Base-by-base conservation (phyloP, 2,329 filamentous ascomycete species). In the Xylaria sp. region DNA sequence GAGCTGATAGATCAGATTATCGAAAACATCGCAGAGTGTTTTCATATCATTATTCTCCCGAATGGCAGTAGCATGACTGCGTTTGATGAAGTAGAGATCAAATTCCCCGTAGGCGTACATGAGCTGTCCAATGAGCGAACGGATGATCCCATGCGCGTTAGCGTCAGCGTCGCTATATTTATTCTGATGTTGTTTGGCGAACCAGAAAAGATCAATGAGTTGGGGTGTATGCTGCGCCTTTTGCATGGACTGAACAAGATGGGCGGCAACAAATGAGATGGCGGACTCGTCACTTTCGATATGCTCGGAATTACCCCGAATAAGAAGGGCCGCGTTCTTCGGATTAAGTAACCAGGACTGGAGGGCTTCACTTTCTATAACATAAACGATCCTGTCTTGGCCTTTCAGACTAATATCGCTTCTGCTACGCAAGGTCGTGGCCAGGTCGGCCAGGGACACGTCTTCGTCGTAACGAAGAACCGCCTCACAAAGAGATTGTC, bases 241-340 rank as follows among this genome's bases (percentile, higher is more conserved):
- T 46, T 46, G 51, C 12, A 52, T 60, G 33, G 61, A 60, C 31
- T 60, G 61, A 25, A 64, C 40, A 17, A 60, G n/a, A 14, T 60
- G 61, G 6, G 51, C 61, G 9, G 61, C 56, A 12, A 54, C 56
- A 45, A 64, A 60, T 1, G 57, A 64, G 35, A 63, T 57, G 1
- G 56, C 61, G 4, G 56, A 47, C 25, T 28, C 31, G 33, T 47
- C 25, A 23, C 38, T 54, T 33, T 49, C 46, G 15, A 57, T 21
- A 3, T 14, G 80, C 84, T 56, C 53, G 7, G 28, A 12, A 19
- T 19, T 37, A 54, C 35, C 62, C 25, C 62, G n/a, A 17, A 64
- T 43, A 6, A 64, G 57, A 33, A 64, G 57, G 8, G 45, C 53
- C 14, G 46, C 46, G 35, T 61, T 64, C 52, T 55, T 53, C 9